Evolutionary conservation across 345 rosid genomes (phyloP).

Genomic region (Brassica juncea): DNA sequence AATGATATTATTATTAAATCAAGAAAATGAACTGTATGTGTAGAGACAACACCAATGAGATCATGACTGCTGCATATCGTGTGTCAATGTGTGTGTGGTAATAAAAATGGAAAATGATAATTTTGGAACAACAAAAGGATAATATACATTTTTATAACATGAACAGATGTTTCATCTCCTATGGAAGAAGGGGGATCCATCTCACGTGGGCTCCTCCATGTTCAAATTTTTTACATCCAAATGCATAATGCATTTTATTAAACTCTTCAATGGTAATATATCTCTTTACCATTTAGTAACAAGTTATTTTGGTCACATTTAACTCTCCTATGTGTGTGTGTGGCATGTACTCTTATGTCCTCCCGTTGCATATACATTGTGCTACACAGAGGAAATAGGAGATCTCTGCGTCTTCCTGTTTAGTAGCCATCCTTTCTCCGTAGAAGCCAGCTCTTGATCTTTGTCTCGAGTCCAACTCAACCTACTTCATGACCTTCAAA

Average conservation of each 20-base stretch:
- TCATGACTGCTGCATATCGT: conserved; percentile 8
- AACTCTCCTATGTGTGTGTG: too few species aligned
- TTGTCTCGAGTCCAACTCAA: not conserved
- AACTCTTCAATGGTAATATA: too few species aligned
- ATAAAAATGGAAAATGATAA: not conserved
- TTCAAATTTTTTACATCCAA: not conserved
- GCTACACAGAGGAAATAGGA: too few species aligned
- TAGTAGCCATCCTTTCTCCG: too few species aligned
- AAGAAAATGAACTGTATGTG: conserved; percentile 3
- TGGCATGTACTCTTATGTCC: too few species aligned
- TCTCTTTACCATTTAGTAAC: too few species aligned
- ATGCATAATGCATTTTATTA: not conserved
- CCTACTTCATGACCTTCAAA: not conserved
- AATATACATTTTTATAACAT: not conserved
- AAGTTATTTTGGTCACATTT: too few species aligned
- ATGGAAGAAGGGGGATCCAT: conserved; percentile 11
- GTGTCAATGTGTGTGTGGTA: conserved; percentile 27
- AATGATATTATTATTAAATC: not conserved
- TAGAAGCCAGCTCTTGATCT: too few species aligned
- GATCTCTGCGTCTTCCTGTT: too few species aligned
- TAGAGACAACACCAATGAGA: conserved; percentile 25
- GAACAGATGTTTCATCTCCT: conserved; percentile 20
- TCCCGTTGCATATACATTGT: too few species aligned
- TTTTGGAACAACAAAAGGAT: not conserved
- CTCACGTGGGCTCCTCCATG: conserved; percentile 25